These are phyloP conservation scores for Trichoderma sp. DNA, from an alignment of 2,329 filamentous ascomycete genomes.

Conservation along the genomic window DNA sequence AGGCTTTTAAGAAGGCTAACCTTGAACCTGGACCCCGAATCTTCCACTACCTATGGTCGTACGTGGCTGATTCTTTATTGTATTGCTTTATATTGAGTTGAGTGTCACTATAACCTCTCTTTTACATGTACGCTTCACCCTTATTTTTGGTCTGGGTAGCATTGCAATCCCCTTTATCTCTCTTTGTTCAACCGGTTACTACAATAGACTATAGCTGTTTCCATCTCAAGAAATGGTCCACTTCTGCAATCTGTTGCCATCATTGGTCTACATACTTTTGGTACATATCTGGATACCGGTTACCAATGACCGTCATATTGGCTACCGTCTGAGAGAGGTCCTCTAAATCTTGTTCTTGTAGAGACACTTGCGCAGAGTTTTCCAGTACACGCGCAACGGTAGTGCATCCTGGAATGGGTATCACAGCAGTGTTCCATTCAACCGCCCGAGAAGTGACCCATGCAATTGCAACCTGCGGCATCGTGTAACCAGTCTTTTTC, in stretches of 20 bases:
- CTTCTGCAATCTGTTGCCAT: background rate
- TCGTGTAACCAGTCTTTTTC: constrained; percentile 50
- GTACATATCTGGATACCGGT: background rate
- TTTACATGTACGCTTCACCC: too few relatives aligned
- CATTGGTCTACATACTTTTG: background rate
- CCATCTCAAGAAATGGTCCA: too few relatives aligned
- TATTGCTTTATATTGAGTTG: too few relatives aligned
- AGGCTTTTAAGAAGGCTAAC: too few relatives aligned
- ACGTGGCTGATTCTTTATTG: too few relatives aligned
- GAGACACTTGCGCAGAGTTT: constrained; percentile 32
- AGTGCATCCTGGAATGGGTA: constrained; percentile 56
- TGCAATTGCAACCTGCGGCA: constrained; percentile 59
- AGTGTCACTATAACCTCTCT: too few relatives aligned
- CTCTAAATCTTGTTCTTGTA: background rate
- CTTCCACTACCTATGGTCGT: too few relatives aligned
- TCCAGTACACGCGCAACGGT: constrained; percentile 45
- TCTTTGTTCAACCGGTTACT: too few relatives aligned
- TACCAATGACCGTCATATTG: background rate
- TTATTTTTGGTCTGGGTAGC: too few relatives aligned
- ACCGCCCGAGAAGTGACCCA: constrained; percentile 60
- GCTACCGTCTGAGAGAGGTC: background rate
- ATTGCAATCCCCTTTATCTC: too few relatives aligned
- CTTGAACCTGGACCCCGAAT: too few relatives aligned
- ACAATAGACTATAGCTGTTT: too few relatives aligned
- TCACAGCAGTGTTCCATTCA: constrained; percentile 47